phyloP scores from a whole-genome alignment of 345 rosid genomes.

The Noccaea caerulescens region DNA sequence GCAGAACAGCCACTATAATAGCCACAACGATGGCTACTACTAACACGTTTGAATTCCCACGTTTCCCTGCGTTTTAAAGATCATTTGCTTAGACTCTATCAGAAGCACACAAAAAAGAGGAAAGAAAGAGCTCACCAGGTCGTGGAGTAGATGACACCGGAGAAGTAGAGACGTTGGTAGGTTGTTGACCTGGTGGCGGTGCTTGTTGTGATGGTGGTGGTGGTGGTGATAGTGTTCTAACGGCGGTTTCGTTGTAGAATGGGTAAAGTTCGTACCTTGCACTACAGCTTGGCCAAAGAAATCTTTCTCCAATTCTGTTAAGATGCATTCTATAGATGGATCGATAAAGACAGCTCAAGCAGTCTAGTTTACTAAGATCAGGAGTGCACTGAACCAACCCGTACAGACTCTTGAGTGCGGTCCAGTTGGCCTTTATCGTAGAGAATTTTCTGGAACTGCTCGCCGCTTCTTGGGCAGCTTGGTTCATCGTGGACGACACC shows the following conservation, averaged over 20 bases:
- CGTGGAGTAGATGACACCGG: neutral
- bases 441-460: conserved; percentile 43
- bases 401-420: conserved; percentile 25
- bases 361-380: conserved; percentile 42
- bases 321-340: neutral
- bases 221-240: neutral
- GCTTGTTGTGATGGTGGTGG: neutral
- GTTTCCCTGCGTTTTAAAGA: conserved; percentile 38
- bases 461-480: neutral
- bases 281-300: conserved; percentile 46
- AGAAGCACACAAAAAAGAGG: neutral
- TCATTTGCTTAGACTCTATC: neutral
- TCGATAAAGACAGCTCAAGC: conserved; percentile 35
- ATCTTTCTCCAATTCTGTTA: conserved; percentile 40
- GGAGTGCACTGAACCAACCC: conserved; percentile 57
- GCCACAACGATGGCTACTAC: conserved; percentile 47
- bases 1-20: conserved; percentile 21
- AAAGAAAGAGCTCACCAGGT: conserved; percentile 9
- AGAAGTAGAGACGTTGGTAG: neutral
- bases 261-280: conserved; percentile 44
- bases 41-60: conserved; percentile 19
- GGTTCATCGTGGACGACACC: conserved; percentile 10
- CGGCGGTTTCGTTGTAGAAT: conserved; percentile 38
- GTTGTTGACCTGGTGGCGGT: neutral
- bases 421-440: neutral